Evolutionary conservation across 805 yeast species (phyloP).

Genomic region (Zygoascus tannicola): DNA sequence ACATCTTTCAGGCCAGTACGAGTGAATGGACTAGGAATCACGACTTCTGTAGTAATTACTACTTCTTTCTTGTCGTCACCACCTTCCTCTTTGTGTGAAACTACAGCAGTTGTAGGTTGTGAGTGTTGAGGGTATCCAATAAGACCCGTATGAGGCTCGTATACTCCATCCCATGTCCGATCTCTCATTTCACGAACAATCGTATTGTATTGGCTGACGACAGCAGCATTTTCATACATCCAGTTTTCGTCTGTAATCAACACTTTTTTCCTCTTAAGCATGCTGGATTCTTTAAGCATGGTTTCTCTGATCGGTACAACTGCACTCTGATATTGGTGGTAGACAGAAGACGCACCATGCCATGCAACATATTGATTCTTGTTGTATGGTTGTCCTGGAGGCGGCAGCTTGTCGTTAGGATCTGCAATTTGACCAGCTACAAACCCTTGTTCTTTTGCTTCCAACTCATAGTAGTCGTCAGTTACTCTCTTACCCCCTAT

Average conservation of each 20-base stretch:
- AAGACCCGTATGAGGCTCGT: slow-evolving; percentile 81
- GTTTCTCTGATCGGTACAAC: slow-evolving; percentile 26
- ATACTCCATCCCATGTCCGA: slow-evolving; percentile 41
- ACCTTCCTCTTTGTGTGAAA: slow-evolving; percentile 14
- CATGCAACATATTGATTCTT: slow-evolving; percentile 46
- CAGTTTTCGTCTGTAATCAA: slow-evolving; percentile 59
- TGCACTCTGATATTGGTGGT: slow-evolving; percentile 25
- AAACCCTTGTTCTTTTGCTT: slow-evolving; percentile 44
- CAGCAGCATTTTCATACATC: slow-evolving; percentile 77
- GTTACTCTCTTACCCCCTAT: slow-evolving; percentile 68
- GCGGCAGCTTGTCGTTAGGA: slow-evolving; percentile 43
- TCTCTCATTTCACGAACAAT: slow-evolving; percentile 51
- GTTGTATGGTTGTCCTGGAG: slow-evolving; percentile 36
- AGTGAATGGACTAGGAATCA: slow-evolving; percentile 38
- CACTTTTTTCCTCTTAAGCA: slow-evolving; percentile 22
- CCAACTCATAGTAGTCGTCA: slow-evolving; percentile 83
- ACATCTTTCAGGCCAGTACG: slow-evolving; percentile 61
- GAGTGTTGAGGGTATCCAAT: slow-evolving; percentile 62
- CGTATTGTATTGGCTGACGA: slow-evolving; percentile 63
- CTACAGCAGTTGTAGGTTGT: slow-evolving; percentile 51
- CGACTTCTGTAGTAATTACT: slow-evolving; percentile 14
- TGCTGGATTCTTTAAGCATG: slow-evolving; percentile 1
- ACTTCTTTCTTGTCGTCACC: slow-evolving; percentile 13
- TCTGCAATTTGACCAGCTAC: slow-evolving; percentile 65
- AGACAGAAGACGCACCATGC: slow-evolving; percentile 39